phyloP scores from a whole-genome alignment of 768 basidiomycete genomes.

The Clavaria fumosa region DNA sequence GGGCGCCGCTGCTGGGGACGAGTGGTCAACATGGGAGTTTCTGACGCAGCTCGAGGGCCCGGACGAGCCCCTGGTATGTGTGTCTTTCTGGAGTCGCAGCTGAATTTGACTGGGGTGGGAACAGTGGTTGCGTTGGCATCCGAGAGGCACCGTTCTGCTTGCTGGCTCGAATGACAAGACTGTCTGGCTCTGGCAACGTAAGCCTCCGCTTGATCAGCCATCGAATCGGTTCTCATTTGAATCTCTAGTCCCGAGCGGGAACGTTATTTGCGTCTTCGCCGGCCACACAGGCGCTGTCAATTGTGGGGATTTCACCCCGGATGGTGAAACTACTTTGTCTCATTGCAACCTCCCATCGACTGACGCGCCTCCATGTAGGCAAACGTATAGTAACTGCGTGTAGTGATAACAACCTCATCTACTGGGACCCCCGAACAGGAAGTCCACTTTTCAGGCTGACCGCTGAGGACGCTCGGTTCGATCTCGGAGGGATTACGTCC shows the following conservation, averaged over 20 bases:
- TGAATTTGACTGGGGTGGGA: conserved; percentile 2
- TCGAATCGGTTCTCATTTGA: conserved; percentile 1
- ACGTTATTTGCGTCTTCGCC: conserved; percentile 90
- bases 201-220: conserved; percentile 15
- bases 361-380: conserved; percentile 31
- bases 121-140: conserved; percentile 95
- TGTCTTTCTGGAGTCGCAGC: too few species aligned
- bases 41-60: conserved; percentile 85
- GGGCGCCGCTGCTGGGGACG: conserved; percentile 59
- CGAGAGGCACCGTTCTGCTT: conserved; percentile 74
- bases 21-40: conserved; percentile 84
- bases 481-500: conserved; percentile 73
- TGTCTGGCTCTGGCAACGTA: conserved; percentile 96
- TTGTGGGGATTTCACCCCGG: conserved; percentile 83
- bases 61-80: conserved; percentile 83
- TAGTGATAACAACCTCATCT: conserved; percentile 64
- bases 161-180: conserved; percentile 89
- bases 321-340: conserved; percentile 33
- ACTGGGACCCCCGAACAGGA: conserved; percentile 81
- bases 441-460: conserved; percentile 72
- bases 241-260: conserved; percentile 78
- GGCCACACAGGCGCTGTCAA: conserved; percentile 77
- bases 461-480: conserved; percentile 54
- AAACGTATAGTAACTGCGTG: conserved; percentile 84
- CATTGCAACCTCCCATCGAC: conserved; percentile 1